Conservation (phyloP, 192 early-diverging fungal genomes). For the Gigaspora rosea region DNA sequence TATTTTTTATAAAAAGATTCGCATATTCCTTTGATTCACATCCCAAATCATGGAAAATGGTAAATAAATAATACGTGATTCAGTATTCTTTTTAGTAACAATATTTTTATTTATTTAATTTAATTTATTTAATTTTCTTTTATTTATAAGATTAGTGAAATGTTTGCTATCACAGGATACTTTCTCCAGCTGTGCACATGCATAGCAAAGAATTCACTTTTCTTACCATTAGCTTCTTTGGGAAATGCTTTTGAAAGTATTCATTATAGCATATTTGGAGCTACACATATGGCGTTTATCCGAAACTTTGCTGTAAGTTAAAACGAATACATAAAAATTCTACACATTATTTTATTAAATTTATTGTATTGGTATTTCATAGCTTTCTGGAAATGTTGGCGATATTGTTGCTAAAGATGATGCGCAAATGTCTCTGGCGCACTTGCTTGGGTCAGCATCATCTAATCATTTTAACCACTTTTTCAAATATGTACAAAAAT, state of each 20-base stretch:
- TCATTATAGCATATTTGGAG: constrained; percentile 67
- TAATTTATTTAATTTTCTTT: neutral
- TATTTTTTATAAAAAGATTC: constrained; percentile 70
- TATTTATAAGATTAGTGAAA: constrained; percentile 51
- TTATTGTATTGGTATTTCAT: neutral
- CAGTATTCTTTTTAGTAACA: neutral
- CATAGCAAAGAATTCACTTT: constrained; percentile 48
- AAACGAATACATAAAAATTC: neutral
- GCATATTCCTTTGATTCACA: constrained; percentile 69
- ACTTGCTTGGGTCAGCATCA: constrained; percentile 50
- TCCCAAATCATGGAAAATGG: constrained; percentile 73
- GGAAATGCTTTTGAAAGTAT: constrained; percentile 62
- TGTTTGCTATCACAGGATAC: constrained; percentile 57
- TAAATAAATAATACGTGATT: constrained; percentile 22
- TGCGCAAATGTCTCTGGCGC: constrained; percentile 67
- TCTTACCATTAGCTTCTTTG: constrained; percentile 58
- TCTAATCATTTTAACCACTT: too few species aligned
- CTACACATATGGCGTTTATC: constrained; percentile 74
- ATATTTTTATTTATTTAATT: neutral
- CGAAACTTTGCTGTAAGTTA: constrained; percentile 60
- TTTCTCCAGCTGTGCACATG: constrained; percentile 61
- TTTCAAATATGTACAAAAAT: neutral
- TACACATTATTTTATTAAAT: neutral
- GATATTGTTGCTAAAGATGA: constrained; percentile 76
- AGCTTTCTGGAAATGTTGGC: constrained; percentile 68